A percentile compares a stretch with the other conserved stretches of the same genome.
Conservation (phyloP, 179 eudicot species). For the Pouteria campechiana region DNA sequence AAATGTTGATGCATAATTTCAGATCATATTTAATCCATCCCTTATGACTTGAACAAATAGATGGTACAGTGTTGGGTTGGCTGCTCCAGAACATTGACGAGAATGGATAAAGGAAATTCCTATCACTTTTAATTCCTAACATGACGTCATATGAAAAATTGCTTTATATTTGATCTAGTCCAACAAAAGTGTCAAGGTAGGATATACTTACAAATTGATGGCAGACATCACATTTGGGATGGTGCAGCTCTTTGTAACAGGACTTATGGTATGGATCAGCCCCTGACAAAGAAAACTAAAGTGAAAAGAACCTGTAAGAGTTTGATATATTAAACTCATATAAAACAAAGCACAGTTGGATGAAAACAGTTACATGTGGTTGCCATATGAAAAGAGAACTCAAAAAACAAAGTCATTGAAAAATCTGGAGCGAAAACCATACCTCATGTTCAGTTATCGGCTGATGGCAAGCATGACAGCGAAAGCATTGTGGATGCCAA, state of each 20-base stretch:
- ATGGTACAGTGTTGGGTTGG: no score
- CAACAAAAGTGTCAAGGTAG: constrained; percentile 1
- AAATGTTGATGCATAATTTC: no score
- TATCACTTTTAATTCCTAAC: no score
- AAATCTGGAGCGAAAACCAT: no score
- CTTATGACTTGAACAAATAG: no score
- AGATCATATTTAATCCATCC: no score
- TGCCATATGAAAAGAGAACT: background rate
- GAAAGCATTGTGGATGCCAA: constrained; percentile 88
- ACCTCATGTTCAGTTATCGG: constrained; percentile 97
- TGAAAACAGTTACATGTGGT: background rate
- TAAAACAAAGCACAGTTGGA: background rate
- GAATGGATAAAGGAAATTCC: no score
- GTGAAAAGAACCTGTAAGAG: constrained; percentile 26
- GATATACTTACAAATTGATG: constrained; percentile 73
- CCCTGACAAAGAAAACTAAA: constrained; percentile 97
- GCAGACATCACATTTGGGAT: constrained; percentile 98
- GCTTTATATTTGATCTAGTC: no score
- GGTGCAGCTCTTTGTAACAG: constrained; percentile 83
- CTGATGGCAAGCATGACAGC: constrained; percentile 67
- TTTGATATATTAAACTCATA: constrained; percentile 3
- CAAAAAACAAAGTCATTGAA: background rate
- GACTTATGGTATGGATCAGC: constrained; percentile 82
- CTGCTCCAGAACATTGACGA: no score
- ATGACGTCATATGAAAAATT: no score